Evolutionary conservation across 2,329 filamentous ascomycete genomes (phyloP).

Genomic region (Zymoseptoria brevis): DNA sequence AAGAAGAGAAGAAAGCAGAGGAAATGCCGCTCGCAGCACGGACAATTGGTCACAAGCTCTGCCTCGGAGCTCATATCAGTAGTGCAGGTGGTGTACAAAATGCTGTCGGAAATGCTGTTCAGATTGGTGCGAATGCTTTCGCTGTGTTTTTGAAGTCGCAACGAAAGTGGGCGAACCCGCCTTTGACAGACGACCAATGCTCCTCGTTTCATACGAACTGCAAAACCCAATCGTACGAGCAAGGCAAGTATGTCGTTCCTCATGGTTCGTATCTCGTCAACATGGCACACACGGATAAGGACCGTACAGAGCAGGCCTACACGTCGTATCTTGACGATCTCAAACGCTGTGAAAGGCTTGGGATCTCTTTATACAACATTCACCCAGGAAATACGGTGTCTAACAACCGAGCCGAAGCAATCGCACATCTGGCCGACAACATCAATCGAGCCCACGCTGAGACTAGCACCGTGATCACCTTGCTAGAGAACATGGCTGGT

Average conservation of each 20-base stretch:
- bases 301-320: slow-evolving; percentile 80
- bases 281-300: slow-evolving; percentile 72
- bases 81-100: slow-evolving; percentile 89
- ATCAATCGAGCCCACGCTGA: slow-evolving; percentile 75
- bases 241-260: slow-evolving; percentile 67
- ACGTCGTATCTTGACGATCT: slow-evolving; percentile 81
- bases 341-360: slow-evolving; percentile 71
- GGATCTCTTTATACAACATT: slow-evolving; percentile 94
- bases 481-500: slow-evolving; percentile 94
- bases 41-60: slow-evolving; percentile 66
- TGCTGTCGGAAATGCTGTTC: slow-evolving; percentile 48
- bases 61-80: slow-evolving; percentile 88
- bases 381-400: slow-evolving; percentile 76
- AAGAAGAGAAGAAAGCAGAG: slow-evolving; percentile 49
- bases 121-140: slow-evolving; percentile 71
- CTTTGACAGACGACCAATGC: slow-evolving; percentile 59
- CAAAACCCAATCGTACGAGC: slow-evolving; percentile 62
- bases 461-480: slow-evolving; percentile 63
- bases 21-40: slow-evolving; percentile 60
- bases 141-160: slow-evolving; percentile 95
- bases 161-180: slow-evolving; percentile 83
- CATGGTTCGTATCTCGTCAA: slow-evolving; percentile 97
- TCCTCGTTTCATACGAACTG: slow-evolving; percentile 63
- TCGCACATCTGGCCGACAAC: slow-evolving; percentile 69
- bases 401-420: slow-evolving; percentile 55